Evolutionary conservation across 768 basidiomycete species (phyloP).

Genomic region (Agrocybe praecox): DNA sequence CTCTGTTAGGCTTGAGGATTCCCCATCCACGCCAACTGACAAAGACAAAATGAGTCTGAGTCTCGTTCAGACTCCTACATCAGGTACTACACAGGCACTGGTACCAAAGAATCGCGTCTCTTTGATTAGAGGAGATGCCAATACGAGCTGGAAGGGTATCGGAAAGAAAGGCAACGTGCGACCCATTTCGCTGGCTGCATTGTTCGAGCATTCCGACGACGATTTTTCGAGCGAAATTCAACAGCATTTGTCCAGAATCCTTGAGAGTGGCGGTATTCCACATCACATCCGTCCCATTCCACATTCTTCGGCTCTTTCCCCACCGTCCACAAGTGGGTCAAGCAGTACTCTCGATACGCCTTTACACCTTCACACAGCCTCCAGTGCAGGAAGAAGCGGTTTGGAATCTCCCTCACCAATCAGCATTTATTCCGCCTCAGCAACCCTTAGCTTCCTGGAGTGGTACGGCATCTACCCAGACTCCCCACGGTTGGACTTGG

Average conservation of each 20-base stretch:
- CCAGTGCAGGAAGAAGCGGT: constrained; percentile 7
- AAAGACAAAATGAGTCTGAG: constrained; percentile 7
- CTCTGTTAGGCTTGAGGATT: constrained; percentile 7
- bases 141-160: constrained; percentile 18
- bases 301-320: constrained; percentile 23
- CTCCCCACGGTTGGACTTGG: constrained; percentile 26
- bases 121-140: constrained; percentile 9
- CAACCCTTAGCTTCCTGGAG: constrained; percentile 37
- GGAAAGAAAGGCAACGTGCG: constrained; percentile 22
- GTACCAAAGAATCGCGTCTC: constrained; percentile 1
- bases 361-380: constrained; percentile 18
- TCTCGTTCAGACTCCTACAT: constrained; percentile 14
- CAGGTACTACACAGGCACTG: neutral
- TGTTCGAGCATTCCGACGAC: constrained; percentile 25
- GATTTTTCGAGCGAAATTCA: constrained; percentile 29
- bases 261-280: constrained; percentile 25
- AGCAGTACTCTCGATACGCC: constrained; percentile 22
- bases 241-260: constrained; percentile 28
- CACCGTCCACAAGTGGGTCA: constrained; percentile 18
- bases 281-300: constrained; percentile 21
- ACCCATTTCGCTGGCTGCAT: constrained; percentile 28
- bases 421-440: constrained; percentile 30
- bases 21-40: constrained; percentile 7
- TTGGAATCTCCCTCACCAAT: constrained; percentile 24
- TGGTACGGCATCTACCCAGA: constrained; percentile 39